Conservation (phyloP, 1,284 basidiomycete species). For the Nidula niveotomentosa region DNA sequence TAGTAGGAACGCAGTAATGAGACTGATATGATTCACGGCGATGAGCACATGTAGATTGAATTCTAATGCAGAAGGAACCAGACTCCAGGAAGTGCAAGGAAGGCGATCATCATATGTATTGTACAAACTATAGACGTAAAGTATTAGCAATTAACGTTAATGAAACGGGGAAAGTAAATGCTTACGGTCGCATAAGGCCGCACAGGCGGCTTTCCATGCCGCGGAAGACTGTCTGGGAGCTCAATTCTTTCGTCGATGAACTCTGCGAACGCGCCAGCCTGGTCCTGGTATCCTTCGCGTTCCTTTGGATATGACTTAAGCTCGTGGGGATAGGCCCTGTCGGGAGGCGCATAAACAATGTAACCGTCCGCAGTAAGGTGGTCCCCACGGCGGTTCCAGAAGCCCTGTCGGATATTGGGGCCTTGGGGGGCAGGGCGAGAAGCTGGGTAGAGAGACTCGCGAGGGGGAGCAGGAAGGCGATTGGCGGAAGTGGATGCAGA, state of each 20-base stretch:
- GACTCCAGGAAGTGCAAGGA: no score
- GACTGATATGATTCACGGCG: no score
- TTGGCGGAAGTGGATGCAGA: conserved; percentile 1
- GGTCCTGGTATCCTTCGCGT: conserved; percentile 51
- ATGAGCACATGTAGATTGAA: no score
- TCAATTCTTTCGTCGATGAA: conserved; percentile 46
- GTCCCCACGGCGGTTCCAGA: conserved; percentile 71
- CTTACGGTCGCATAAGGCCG: conserved; percentile 60
- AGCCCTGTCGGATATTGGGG: conserved; percentile 46
- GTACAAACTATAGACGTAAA: no score
- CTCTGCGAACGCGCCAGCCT: conserved; percentile 37
- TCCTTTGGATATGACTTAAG: conserved; percentile 55
- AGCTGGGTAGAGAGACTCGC: neutral
- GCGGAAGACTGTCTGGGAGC: conserved; percentile 55
- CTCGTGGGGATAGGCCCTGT: conserved; percentile 53
- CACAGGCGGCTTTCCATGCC: conserved; percentile 46
- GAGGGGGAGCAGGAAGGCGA: conserved; percentile 6
- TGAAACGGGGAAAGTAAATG: neutral
- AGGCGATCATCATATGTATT: no score
- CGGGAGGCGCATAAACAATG: conserved; percentile 62
- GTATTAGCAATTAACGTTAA: no score
- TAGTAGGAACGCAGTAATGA: no score
- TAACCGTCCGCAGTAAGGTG: conserved; percentile 52
- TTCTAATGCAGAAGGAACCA: no score
- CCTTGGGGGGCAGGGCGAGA: conserved; percentile 3